Percentiles rank a stretch among this genome's conserved stretches.
Evolutionary conservation across 768 basidiomycete species (phyloP).

Genomic region (Exidia glandulosa): DNA sequence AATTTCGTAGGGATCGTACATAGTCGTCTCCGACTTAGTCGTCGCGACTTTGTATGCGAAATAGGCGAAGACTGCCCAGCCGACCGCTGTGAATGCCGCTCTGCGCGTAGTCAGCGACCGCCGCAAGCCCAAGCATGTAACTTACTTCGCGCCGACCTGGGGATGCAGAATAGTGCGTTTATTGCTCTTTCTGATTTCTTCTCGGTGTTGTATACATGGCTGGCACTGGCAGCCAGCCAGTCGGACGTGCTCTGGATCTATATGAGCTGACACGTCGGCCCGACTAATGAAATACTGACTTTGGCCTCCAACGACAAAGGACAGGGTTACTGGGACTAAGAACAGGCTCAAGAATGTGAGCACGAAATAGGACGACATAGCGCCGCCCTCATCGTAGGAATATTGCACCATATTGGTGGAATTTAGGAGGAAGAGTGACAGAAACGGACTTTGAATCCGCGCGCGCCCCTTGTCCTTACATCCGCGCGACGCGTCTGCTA

Average conservation of each 20-base stretch:
- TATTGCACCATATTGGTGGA: slow-evolving; percentile 56
- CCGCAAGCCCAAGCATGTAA: slow-evolving; percentile 5
- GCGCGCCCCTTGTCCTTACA: background rate
- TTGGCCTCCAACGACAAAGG: slow-evolving; percentile 7
- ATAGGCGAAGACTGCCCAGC: slow-evolving; percentile 65
- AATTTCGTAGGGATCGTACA: slow-evolving; percentile 94
- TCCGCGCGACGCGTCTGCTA: background rate
- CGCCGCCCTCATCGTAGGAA: slow-evolving; percentile 76
- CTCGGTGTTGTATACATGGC: slow-evolving; percentile 47
- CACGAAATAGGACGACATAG: slow-evolving; percentile 83
- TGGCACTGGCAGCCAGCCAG: slow-evolving; percentile 48
- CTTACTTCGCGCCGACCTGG: slow-evolving; percentile 42
- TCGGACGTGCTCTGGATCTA: slow-evolving; percentile 23
- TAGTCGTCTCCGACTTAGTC: slow-evolving; percentile 46
- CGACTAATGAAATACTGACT: background rate
- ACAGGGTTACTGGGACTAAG: slow-evolving; percentile 64
- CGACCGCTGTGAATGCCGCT: slow-evolving; percentile 45
- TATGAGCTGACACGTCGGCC: background rate
- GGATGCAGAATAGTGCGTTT: slow-evolving; percentile 38
- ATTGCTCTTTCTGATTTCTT: slow-evolving; percentile 29
- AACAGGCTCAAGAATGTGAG: slow-evolving; percentile 80
- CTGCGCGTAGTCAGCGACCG: slow-evolving; percentile 23
- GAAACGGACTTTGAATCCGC: background rate
- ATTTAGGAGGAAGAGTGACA: background rate
- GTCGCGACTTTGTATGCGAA: slow-evolving; percentile 55